Conservation (phyloP, 2,329 filamentous ascomycete species). For the Diplodia sapinea region DNA sequence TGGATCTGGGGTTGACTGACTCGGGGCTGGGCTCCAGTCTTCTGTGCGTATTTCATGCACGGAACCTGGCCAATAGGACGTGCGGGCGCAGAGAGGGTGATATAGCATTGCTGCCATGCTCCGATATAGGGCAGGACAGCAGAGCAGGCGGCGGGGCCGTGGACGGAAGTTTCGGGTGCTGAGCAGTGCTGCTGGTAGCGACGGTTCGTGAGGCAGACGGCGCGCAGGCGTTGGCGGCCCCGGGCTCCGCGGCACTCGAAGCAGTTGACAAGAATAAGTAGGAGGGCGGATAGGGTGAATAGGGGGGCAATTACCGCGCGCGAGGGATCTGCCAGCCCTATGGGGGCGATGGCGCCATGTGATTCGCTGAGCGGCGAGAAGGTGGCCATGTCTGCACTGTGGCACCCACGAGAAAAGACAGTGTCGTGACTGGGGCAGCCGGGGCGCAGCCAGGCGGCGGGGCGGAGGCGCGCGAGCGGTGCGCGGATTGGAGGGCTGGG, state of each 20-base stretch:
- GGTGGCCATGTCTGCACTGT: neutral
- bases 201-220: no score
- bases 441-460: slow-evolving; percentile 4
- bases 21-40: neutral
- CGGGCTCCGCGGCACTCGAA: neutral
- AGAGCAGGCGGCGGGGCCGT: neutral
- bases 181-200: neutral
- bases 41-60: neutral
- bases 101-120: slow-evolving; percentile 26
- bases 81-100: neutral
- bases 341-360: neutral
- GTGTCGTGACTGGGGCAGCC: neutral
- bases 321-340: slow-evolving; percentile 21
- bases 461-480: neutral
- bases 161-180: neutral
- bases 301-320: slow-evolving; percentile 11
- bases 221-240: neutral
- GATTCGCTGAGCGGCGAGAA: slow-evolving; percentile 5
- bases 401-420: neutral
- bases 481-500: slow-evolving; percentile 11
- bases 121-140: neutral
- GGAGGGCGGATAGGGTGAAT: neutral
- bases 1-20: slow-evolving; percentile 23
- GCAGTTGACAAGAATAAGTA: neutral
- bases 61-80: slow-evolving; percentile 22